A percentile compares a stretch with the other conserved stretches of the same genome.
Evolutionary conservation across 768 basidiomycete species (phyloP).

Genomic region (Auricularia cornea): DNA sequence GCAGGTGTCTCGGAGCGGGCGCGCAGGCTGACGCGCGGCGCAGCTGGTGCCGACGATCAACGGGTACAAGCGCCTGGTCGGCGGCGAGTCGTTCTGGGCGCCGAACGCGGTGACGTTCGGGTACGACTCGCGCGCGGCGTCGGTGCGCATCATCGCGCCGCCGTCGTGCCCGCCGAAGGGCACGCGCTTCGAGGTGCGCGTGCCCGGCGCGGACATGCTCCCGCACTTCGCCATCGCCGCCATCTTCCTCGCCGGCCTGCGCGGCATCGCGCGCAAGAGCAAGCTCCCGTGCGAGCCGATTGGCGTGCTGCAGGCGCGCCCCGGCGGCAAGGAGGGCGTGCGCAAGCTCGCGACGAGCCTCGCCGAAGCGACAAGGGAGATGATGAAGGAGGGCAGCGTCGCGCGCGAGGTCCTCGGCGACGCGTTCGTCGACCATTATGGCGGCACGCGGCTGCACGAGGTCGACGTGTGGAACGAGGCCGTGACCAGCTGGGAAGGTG

Average conservation of each 20-base stretch:
- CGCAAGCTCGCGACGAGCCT: constrained; percentile 72
- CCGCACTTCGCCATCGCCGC: constrained; percentile 84
- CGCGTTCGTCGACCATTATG: constrained; percentile 89
- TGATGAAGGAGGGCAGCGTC: constrained; percentile 70
- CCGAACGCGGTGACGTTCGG: constrained; percentile 91
- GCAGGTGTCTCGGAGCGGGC: too few relatives aligned
- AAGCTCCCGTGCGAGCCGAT: constrained; percentile 65
- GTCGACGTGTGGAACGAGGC: constrained; percentile 79
- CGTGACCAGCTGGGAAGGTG: constrained; percentile 92
- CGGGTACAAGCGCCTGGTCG: constrained; percentile 93
- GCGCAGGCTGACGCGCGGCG: too few relatives aligned
- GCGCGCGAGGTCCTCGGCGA: constrained; percentile 85
- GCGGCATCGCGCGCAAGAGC: constrained; percentile 78
- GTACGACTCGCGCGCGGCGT: constrained; percentile 90
- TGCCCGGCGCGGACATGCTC: constrained; percentile 94
- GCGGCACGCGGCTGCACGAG: constrained; percentile 91
- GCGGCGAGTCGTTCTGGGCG: constrained; percentile 89
- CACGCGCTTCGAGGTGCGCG: constrained; percentile 86
- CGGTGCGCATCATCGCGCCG: constrained; percentile 85
- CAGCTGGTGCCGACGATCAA: constrained; percentile 87
- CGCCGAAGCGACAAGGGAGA: constrained; percentile 67
- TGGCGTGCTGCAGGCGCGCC: constrained; percentile 32
- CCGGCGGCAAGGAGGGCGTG: constrained; percentile 55
- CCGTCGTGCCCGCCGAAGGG: constrained; percentile 75
- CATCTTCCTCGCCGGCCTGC: constrained; percentile 77